Conservation (phyloP, 2,329 filamentous ascomycete genomes). For the Bipolaris oryzae region DNA sequence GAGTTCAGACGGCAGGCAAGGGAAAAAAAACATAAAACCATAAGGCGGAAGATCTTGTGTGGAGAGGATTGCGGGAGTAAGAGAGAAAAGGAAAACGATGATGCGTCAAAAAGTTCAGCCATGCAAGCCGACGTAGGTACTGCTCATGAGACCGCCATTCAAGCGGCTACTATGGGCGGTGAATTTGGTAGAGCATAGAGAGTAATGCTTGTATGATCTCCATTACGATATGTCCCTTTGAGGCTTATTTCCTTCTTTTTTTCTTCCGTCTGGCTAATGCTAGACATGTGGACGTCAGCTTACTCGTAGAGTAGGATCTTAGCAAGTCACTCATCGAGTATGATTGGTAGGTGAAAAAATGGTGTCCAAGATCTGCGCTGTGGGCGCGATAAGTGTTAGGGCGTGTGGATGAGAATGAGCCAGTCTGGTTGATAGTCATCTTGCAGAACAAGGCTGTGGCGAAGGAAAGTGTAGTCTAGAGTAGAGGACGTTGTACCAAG, state of each 20-base stretch:
- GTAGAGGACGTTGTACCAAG: background rate
- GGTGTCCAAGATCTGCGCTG: background rate
- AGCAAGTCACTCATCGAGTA: background rate
- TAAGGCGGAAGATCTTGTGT: no score
- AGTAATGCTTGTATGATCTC: background rate
- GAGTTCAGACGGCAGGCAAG: background rate
- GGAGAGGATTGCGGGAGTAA: no score
- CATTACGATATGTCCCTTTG: background rate
- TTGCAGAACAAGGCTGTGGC: background rate
- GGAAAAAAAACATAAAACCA: background rate
- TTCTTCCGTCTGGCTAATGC: background rate
- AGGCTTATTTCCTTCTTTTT: background rate
- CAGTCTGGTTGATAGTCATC: background rate
- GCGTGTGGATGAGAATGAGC: background rate
- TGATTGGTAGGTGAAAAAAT: background rate
- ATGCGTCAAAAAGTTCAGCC: no score
- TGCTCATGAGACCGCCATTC: no score
- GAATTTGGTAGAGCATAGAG: background rate
- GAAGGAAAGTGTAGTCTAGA: background rate
- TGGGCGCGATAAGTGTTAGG: background rate
- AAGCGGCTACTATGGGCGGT: background rate
- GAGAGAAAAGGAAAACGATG: no score
- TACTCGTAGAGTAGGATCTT: background rate
- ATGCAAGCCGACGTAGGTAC: no score
- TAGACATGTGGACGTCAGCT: background rate